These are phyloP conservation scores for Blumeria graminis DNA, from an alignment of 2,329 filamentous ascomycete species.

Conservation along the genomic window DNA sequence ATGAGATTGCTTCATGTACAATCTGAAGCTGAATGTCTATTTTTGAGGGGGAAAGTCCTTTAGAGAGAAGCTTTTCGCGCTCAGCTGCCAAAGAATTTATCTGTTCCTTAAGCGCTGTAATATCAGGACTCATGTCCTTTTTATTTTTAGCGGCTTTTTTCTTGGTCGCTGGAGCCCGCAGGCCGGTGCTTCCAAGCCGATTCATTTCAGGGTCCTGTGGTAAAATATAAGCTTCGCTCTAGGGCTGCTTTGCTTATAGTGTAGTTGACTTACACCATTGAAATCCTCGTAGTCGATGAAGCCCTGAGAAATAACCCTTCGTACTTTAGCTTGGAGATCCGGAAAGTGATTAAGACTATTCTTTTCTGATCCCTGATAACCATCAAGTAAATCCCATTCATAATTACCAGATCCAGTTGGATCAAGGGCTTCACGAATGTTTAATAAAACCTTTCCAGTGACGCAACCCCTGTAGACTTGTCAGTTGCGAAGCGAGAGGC, in stretches of 20 bases:
- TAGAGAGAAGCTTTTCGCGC: neutral
- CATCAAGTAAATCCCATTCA: constrained; percentile 23
- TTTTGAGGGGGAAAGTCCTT: constrained; percentile 2
- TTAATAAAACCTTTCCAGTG: constrained; percentile 47
- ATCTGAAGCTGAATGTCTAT: constrained; percentile 4
- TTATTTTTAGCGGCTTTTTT: constrained; percentile 8
- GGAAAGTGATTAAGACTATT: constrained; percentile 18
- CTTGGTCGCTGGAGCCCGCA: constrained; percentile 8
- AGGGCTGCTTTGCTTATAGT: neutral
- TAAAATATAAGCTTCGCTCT: neutral
- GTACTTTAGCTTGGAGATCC: constrained; percentile 49
- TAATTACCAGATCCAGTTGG: constrained; percentile 24
- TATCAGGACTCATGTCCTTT: constrained; percentile 3
- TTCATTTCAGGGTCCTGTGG: constrained; percentile 16
- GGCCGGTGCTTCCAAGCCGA: constrained; percentile 11
- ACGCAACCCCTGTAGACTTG: constrained; percentile 50
- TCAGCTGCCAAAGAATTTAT: constrained; percentile 5
- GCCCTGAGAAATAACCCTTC: constrained; percentile 45
- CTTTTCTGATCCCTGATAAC: constrained; percentile 53
- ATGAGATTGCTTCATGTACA: constrained; percentile 2
- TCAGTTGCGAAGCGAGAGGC: neutral
- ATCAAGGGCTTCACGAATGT: constrained; percentile 32
- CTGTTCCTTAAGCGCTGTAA: constrained; percentile 5
- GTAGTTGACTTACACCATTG: constrained; percentile 38
- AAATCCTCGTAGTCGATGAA: constrained; percentile 72